phyloP scores from a whole-genome alignment of 2,329 filamentous ascomycete species.

The Colletotrichum orchidophilum region DNA sequence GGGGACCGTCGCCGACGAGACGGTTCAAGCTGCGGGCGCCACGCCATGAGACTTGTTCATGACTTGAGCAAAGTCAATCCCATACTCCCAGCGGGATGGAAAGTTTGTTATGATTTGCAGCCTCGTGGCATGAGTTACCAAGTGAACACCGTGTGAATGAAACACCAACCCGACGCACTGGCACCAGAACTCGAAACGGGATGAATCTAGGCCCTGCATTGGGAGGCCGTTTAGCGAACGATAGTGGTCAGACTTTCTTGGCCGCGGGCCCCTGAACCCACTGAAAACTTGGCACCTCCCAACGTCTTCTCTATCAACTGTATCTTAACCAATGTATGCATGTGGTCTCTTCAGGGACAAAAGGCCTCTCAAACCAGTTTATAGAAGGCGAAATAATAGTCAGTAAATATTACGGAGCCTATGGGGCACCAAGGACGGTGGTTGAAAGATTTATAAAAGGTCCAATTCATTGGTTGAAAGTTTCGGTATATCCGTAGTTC shows the following conservation, averaged over 20 bases:
- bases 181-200: not conserved
- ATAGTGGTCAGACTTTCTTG: slow-evolving; percentile 1
- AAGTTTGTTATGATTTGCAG: not conserved
- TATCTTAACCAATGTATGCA: not conserved
- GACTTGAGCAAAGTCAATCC: not conserved
- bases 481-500: too few relatives aligned
- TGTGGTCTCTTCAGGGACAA: not conserved
- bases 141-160: slow-evolving; percentile 17
- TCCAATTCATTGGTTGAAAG: not conserved
- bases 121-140: too few relatives aligned
- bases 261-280: not conserved
- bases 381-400: too few relatives aligned
- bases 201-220: not conserved
- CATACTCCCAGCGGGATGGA: not conserved
- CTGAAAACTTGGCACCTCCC: not conserved
- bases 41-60: not conserved
- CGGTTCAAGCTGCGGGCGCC: not conserved
- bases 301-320: not conserved
- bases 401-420: not conserved
- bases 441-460: not conserved
- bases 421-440: too few relatives aligned
- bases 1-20: not conserved
- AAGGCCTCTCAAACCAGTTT: not conserved
- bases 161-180: not conserved
- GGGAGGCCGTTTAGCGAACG: not conserved